These are phyloP conservation scores for Tuber aestivum DNA, from an alignment of 495 filamentous ascomycete genomes.

Conservation along the genomic window DNA sequence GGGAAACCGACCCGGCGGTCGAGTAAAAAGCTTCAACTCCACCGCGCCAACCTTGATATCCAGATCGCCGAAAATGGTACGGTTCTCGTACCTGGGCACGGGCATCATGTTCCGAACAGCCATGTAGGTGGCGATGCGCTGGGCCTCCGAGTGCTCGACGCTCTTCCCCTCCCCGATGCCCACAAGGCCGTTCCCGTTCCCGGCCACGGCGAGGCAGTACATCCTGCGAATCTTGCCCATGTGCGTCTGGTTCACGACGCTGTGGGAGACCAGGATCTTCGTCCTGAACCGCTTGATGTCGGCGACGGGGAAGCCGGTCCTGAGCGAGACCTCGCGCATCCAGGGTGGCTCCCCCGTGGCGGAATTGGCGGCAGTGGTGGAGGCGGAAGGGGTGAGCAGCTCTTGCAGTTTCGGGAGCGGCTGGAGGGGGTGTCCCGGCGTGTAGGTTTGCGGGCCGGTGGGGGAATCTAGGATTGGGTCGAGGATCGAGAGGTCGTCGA, in stretches of 20 bases:
- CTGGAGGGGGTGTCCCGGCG: conserved; percentile 40
- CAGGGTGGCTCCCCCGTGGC: conserved; percentile 47
- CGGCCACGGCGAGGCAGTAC: conserved; percentile 69
- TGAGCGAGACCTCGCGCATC: conserved; percentile 44
- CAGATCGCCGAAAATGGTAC: conserved; percentile 85
- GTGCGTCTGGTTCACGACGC: conserved; percentile 87
- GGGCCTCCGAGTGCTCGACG: conserved; percentile 60
- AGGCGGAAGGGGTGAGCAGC: conserved; percentile 32
- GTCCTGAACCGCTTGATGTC: conserved; percentile 53
- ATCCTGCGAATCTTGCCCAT: conserved; percentile 77
- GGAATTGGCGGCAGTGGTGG: conserved; percentile 50
- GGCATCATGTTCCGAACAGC: conserved; percentile 85
- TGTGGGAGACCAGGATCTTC: conserved; percentile 64
- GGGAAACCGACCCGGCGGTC: conserved; percentile 72
- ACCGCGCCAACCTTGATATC: conserved; percentile 78
- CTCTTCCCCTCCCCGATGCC: conserved; percentile 88
- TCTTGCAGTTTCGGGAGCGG: conserved; percentile 43
- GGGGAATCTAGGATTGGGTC: conserved; percentile 67
- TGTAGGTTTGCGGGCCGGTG: conserved; percentile 38
- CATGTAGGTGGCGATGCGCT: conserved; percentile 59
- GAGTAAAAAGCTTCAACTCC: conserved; percentile 66
- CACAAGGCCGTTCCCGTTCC: conserved; percentile 75
- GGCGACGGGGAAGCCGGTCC: conserved; percentile 57
- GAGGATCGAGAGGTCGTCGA: conserved; percentile 76
- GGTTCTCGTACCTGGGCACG: conserved; percentile 76